Percentiles rank a stretch among this genome's conserved stretches.
These are phyloP conservation scores for Leccinum barrowsii DNA, from an alignment of 768 basidiomycete species.

Conservation along the genomic window DNA sequence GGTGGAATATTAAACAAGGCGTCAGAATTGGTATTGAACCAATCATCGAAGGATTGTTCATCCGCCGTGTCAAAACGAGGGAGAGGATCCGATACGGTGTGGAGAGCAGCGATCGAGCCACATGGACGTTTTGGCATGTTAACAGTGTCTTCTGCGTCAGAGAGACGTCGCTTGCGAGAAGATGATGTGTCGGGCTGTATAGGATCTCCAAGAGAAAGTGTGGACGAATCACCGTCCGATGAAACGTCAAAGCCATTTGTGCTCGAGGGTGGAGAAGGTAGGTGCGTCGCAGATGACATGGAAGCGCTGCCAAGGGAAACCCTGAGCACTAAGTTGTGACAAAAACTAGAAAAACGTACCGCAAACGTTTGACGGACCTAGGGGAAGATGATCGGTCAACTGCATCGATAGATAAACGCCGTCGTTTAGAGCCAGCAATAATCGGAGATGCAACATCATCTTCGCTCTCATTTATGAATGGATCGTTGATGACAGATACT, in stretches of 20 bases:
- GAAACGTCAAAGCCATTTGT: neutral
- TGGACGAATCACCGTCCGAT: neutral
- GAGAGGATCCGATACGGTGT: conserved; percentile 33
- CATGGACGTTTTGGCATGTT: conserved; percentile 28
- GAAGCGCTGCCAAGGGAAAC: neutral
- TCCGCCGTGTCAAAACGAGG: conserved; percentile 13
- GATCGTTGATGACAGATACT: too few species aligned
- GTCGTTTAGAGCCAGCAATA: conserved; percentile 23
- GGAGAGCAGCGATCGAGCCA: conserved; percentile 10
- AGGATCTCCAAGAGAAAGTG: neutral
- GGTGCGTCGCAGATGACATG: neutral
- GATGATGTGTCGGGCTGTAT: neutral
- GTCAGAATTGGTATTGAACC: conserved; percentile 32
- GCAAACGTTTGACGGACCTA: conserved; percentile 21
- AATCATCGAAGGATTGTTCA: conserved; percentile 31
- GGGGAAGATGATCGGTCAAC: neutral
- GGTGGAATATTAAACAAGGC: conserved; percentile 27
- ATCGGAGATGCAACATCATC: conserved; percentile 12
- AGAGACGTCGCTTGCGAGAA: conserved; percentile 36
- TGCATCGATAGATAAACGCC: conserved; percentile 1
- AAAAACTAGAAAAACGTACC: conserved; percentile 8
- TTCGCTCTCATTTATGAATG: conserved; percentile 12
- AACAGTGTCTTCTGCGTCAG: conserved; percentile 26
- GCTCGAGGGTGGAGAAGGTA: conserved; percentile 17
- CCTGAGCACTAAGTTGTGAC: rapidly evolving